These are phyloP conservation scores for Coniochaeta ligniaria DNA, from an alignment of 2,329 filamentous ascomycete genomes.

Conservation along the genomic window DNA sequence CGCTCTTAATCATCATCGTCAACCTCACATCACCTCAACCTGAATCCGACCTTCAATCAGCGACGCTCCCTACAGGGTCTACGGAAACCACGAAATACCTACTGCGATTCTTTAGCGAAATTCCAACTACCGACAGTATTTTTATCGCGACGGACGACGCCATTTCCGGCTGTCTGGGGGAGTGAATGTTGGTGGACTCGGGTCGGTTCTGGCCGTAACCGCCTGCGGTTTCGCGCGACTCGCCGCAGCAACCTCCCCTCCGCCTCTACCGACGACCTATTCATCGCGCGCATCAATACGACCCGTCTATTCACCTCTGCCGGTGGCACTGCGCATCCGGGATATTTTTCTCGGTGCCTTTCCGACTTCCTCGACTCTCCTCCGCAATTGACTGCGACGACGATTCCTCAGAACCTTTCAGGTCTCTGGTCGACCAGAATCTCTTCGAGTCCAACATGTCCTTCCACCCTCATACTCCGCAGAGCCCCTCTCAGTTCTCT, in stretches of 20 bases:
- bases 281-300: slow-evolving; percentile 14
- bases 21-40: not conserved
- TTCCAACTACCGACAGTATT: not conserved
- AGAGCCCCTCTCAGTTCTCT: slow-evolving; percentile 58
- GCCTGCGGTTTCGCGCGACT: slow-evolving; percentile 30
- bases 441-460: slow-evolving; percentile 42
- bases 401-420: not conserved
- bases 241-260: slow-evolving; percentile 21
- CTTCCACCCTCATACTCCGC: slow-evolving; percentile 60
- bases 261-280: slow-evolving; percentile 6
- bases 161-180: slow-evolving; percentile 2
- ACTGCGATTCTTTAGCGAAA: not conserved
- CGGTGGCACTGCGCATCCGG: not conserved
- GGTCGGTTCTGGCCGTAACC: slow-evolving; percentile 22
- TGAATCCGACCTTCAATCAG: not conserved
- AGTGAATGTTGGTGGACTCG: slow-evolving; percentile 27
- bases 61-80: not conserved
- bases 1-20: not conserved
- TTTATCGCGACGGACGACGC: slow-evolving; percentile 1
- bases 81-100: not conserved
- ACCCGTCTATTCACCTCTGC: not conserved
- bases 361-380: not conserved
- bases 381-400: not conserved
- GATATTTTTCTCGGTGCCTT: not conserved
- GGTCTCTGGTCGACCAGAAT: slow-evolving; percentile 9